Base-by-base conservation (phyloP, 2,329 filamentous ascomycete species). In the Chaetomiaceae sp. region DNA sequence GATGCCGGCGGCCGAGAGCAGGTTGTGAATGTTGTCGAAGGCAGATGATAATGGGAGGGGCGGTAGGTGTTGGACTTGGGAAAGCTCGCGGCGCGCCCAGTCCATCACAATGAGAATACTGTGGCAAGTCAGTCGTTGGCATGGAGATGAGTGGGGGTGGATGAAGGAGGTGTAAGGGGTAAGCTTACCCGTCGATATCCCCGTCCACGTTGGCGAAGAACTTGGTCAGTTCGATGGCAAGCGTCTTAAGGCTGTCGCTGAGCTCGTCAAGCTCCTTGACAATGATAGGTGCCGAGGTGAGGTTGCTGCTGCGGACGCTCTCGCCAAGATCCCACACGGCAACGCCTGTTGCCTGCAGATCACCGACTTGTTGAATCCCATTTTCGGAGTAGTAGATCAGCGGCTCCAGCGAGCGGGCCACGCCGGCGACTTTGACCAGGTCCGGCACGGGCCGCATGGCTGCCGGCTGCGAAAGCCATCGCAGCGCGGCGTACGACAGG, bases 241-340 rank as follows among this genome's bases (percentile, higher is more conserved):
- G 73, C 3, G 81, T 83, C 67, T 91, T 94, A 51, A 96, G 76
- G 45, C 81, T 89, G 52, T 95, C 88, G 53, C 86, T 90, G 30
- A 96, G 72, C 46, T 85, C 84, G 63, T 96, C 89, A 3, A 97
- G 75, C 59, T 90, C 86, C 56, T 80, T 76, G 34, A 94, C 88
- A 54, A 97, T 95, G 56, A 88, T 82, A 1, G 84, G 82, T 7
- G 86, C 89, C 36, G 88, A 90, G 12, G 87, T 89, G 86, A 96
- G 90, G 63, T 95, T 95, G 49, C 88, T 90, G 5, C 79, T 81
- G 40, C 90, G 81, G 46, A 96, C 86, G 54, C 85, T 94, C 73
- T 96, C 91, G 48, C 88, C 86, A 6, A 97, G 75, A 63, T 97
- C 91, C 87, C 90, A 95, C 20, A 97, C 89, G 1, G 91, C 91